These are phyloP conservation scores for Sorghum bicolor DNA, from an alignment of 176 grass and related monocot genomes.

Conservation along the genomic window Sorghum_bicolor_NCBIv3 NC_012879.2:48114501-48115000, in stretches of 20 bases:
- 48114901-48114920: neutral
- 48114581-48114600: conserved; percentile 60
- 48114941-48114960: conserved; percentile 21
- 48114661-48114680: neutral
- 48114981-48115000: conserved; percentile 55
- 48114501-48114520: conserved; percentile 47
- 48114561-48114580: conserved; percentile 45
- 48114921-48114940: conserved; percentile 37
- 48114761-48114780: neutral
- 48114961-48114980: conserved; percentile 35
- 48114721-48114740: conserved; percentile 44
- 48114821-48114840: conserved; percentile 20
- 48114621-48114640: conserved; percentile 41
- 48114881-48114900: conserved; percentile 48
- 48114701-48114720: conserved; percentile 51
- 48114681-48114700: neutral
- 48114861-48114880: conserved; percentile 38
- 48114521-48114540: conserved; percentile 37
- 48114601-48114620: conserved; percentile 34
- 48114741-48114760: conserved; percentile 42
- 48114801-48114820: conserved; percentile 41
- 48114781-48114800: conserved; percentile 52
- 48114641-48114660: conserved; percentile 40
- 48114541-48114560: conserved; percentile 12
- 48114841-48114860: neutral